Evolutionary conservation across 2,329 filamentous ascomycete genomes (phyloP).

Genomic region (Penicillium sumatraense): DNA sequence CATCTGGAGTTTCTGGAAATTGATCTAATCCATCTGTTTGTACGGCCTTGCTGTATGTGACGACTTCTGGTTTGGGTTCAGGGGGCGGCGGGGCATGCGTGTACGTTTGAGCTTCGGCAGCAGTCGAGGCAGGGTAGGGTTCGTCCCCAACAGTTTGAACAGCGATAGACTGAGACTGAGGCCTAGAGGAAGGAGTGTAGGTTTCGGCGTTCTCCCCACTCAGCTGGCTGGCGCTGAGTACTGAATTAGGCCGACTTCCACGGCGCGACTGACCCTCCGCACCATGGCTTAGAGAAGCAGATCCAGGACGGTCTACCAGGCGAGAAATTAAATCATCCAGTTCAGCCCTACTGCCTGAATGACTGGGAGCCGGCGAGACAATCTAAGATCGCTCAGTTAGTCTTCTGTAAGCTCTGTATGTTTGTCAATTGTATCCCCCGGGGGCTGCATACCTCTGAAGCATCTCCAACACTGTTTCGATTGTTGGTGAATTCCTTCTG

Average conservation of each 20-base stretch:
- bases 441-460: conserved; percentile 65
- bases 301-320: conserved; percentile 76
- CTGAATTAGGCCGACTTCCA: conserved; percentile 81
- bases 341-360: conserved; percentile 68
- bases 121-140: conserved; percentile 69
- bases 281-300: conserved; percentile 64
- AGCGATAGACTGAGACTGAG: conserved; percentile 51
- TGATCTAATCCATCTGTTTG: conserved; percentile 79
- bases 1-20: conserved; percentile 57
- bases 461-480: conserved; percentile 70
- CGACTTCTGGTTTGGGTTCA: conserved; percentile 68
- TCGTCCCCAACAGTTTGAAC: conserved; percentile 76
- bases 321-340: conserved; percentile 86
- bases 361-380: conserved; percentile 70
- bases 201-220: conserved; percentile 67
- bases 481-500: conserved; percentile 74
- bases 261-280: conserved; percentile 50
- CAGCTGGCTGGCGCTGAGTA: conserved; percentile 78
- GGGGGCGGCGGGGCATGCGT: conserved; percentile 54
- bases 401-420: conserved; percentile 10
- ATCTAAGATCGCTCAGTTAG: conserved; percentile 53
- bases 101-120: conserved; percentile 74
- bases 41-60: conserved; percentile 96
- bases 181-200: conserved; percentile 45
- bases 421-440: neutral